Percentiles rank a stretch among this genome's conserved stretches.
Conservation (phyloP, 1,284 basidiomycete species). For the Heterobasidion parviporum region DNA sequence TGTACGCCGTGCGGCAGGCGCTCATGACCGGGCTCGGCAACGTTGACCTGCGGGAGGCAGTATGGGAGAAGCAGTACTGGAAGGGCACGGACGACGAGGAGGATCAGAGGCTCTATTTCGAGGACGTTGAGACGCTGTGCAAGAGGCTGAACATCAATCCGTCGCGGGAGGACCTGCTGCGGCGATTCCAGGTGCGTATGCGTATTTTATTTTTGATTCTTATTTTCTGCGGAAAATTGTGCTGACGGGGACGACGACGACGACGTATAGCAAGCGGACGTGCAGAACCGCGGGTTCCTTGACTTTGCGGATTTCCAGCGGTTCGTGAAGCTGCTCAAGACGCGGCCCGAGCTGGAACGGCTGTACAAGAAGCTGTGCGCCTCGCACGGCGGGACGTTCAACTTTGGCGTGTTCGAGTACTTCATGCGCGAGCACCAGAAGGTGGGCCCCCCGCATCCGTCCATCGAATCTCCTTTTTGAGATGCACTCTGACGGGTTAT, state of each 20-base stretch:
- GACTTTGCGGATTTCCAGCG: conserved; percentile 80
- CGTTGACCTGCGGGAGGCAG: conserved; percentile 53
- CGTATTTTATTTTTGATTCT: background rate
- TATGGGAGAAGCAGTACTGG: conserved; percentile 85
- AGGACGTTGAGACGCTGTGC: conserved; percentile 74
- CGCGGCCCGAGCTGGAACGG: conserved; percentile 71
- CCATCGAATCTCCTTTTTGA: background rate
- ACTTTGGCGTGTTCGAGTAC: conserved; percentile 46
- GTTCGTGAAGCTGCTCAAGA: conserved; percentile 83
- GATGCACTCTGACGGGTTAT: background rate
- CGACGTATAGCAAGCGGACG: conserved; percentile 57
- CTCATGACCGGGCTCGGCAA: conserved; percentile 65
- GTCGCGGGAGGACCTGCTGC: conserved; percentile 49
- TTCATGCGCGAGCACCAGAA: conserved; percentile 69
- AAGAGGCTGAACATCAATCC: conserved; percentile 68
- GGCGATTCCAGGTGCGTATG: conserved; percentile 57
- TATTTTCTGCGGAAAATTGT: background rate
- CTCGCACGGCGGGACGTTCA: conserved; percentile 33
- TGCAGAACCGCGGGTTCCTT: conserved; percentile 55
- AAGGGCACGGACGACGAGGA: conserved; percentile 55
- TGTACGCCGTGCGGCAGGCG: conserved; percentile 55
- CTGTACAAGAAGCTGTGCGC: conserved; percentile 51
- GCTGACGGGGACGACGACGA: background rate
- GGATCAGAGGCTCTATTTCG: conserved; percentile 63
- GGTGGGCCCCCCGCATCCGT: conserved; percentile 25